These are phyloP conservation scores for Rheum nobile DNA, from an alignment of 148 eudicot genomes.

Conservation along the genomic window DNA sequence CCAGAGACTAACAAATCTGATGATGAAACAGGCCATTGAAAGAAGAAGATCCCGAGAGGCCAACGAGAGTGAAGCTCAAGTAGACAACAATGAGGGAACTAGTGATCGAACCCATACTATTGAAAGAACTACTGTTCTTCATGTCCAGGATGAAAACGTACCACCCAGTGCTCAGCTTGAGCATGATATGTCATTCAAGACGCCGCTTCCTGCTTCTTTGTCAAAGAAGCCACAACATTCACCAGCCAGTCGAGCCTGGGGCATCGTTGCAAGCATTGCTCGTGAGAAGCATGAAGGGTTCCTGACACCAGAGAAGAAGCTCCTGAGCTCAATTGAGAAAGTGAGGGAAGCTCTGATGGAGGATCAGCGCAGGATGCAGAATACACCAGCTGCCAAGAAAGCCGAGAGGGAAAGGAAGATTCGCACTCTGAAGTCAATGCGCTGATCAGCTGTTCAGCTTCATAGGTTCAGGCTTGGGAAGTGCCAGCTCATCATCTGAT, in stretches of 20 bases:
- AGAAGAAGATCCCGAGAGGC: constrained; percentile 30
- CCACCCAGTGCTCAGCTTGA: constrained; percentile 30
- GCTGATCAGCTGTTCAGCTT: constrained; percentile 17
- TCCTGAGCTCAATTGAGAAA: constrained; percentile 56
- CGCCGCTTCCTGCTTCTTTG: constrained; percentile 19
- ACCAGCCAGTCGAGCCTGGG: constrained; percentile 27
- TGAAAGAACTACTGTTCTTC: constrained; percentile 3
- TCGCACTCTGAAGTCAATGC: constrained; percentile 59
- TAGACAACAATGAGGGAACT: not conserved
- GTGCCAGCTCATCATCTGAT: constrained; percentile 9
- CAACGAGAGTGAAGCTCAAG: not conserved
- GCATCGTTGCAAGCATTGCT: constrained; percentile 40
- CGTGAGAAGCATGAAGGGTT: constrained; percentile 16
- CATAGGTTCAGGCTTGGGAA: not conserved
- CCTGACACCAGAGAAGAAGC: constrained; percentile 44
- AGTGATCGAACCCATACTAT: not conserved
- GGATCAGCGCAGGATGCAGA: constrained; percentile 42
- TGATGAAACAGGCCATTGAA: constrained; percentile 33
- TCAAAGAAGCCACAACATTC: constrained; percentile 11
- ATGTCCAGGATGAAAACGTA: constrained; percentile 4
- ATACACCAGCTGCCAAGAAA: constrained; percentile 64
- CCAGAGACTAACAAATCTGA: not conserved
- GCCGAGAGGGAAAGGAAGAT: constrained; percentile 54
- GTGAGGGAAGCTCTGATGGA: constrained; percentile 67
- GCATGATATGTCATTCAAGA: constrained; percentile 21